Conservation (phyloP, 2,329 filamentous ascomycete species). For the Endothia cerciana region DNA sequence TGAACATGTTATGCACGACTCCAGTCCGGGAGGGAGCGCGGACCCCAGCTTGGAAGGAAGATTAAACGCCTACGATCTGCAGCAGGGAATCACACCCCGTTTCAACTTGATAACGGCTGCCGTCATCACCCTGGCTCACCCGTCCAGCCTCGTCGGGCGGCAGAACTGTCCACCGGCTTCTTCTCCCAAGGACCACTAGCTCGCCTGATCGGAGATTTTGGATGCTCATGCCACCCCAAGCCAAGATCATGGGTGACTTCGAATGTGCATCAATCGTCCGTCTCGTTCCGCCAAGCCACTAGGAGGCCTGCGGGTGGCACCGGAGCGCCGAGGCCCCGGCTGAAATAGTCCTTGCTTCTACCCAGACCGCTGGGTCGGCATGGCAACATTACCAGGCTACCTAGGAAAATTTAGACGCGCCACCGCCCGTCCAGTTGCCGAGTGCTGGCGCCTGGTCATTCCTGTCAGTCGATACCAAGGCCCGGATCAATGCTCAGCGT, state of each 20-base stretch:
- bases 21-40: no score
- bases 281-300: neutral
- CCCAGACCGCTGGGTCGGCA: neutral
- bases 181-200: neutral
- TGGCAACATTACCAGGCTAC: neutral
- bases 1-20: neutral
- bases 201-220: neutral
- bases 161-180: neutral
- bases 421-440: neutral
- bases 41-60: neutral
- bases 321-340: neutral
- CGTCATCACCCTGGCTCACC: neutral
- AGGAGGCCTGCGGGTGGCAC: neutral
- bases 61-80: neutral
- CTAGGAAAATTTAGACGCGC: neutral
- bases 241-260: neutral
- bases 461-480: neutral
- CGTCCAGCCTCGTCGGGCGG: neutral
- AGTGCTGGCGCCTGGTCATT: neutral
- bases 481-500: neutral
- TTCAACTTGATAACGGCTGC: neutral
- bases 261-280: neutral
- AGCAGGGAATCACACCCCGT: neutral
- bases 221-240: neutral
- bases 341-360: neutral